phyloP scores from a whole-genome alignment of 176 grass and related monocot species.

The Melocanna baccifera region DNA sequence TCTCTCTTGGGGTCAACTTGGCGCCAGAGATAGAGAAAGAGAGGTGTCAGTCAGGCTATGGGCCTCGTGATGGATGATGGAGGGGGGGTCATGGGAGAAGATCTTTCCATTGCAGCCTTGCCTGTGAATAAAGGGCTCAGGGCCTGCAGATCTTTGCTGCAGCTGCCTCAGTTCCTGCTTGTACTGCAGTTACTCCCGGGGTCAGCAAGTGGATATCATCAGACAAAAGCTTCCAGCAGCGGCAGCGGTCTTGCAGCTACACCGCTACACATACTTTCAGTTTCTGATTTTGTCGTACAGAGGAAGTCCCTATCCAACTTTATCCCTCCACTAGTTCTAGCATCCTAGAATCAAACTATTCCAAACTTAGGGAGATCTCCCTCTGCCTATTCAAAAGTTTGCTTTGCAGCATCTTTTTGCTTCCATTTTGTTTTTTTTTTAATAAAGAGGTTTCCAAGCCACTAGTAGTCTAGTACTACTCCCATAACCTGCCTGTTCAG shows the following conservation, averaged over 20 bases:
- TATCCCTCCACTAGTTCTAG: conserved; percentile 9
- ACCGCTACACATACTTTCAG: conserved; percentile 14
- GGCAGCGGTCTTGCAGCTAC: not conserved
- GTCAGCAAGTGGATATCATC: conserved; percentile 29
- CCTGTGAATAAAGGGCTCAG: not conserved
- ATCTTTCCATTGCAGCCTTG: conserved; percentile 45
- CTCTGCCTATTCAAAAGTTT: not conserved
- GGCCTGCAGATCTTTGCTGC: not conserved
- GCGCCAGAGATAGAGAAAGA: not conserved
- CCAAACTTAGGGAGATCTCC: not conserved
- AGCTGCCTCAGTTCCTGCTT: not conserved
- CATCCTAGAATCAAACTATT: conserved; percentile 18
- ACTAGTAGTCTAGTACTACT: not conserved
- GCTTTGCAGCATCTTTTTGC: not conserved
- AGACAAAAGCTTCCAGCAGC: conserved; percentile 18
- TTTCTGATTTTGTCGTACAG: conserved; percentile 37
- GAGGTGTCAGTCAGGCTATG: conserved; percentile 24
- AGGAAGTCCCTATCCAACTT: not conserved
- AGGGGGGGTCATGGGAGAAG: not conserved
- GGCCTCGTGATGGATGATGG: conserved; percentile 29
- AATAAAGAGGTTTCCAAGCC: not conserved
- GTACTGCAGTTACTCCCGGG: not conserved
- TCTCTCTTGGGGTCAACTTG: conserved; percentile 38
- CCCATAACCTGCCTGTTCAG: not conserved
- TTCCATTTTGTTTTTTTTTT: not conserved